Evolutionary conservation across 2,329 filamentous ascomycete species (phyloP).

Genomic region (Botryotinia calthae): DNA sequence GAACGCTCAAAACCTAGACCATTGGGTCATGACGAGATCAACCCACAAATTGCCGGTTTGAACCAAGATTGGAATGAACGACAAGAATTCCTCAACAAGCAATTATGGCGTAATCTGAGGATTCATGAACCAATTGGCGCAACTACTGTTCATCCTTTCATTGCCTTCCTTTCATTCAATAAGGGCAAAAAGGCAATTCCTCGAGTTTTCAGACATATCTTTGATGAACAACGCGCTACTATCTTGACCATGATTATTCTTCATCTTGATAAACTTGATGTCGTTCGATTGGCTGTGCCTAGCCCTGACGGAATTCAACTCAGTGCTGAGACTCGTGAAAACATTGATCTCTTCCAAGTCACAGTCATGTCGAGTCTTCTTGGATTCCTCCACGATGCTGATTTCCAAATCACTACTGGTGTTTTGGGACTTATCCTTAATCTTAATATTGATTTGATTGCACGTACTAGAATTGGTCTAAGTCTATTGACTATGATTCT

Average conservation of each 20-base stretch:
- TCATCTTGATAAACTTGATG: slow-evolving; percentile 87
- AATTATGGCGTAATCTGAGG: slow-evolving; percentile 83
- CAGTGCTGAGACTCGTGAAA: slow-evolving; percentile 78
- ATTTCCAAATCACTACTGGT: slow-evolving; percentile 85
- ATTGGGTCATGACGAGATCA: slow-evolving; percentile 57
- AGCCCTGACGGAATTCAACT: slow-evolving; percentile 68
- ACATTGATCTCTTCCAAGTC: slow-evolving; percentile 85
- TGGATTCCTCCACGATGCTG: slow-evolving; percentile 85
- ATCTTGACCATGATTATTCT: slow-evolving; percentile 95
- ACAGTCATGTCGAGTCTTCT: slow-evolving; percentile 89
- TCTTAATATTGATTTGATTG: slow-evolving; percentile 79
- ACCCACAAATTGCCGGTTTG: slow-evolving; percentile 66
- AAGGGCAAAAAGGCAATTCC: slow-evolving; percentile 97
- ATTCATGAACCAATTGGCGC: slow-evolving; percentile 86
- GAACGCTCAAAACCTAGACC: slow-evolving; percentile 74
- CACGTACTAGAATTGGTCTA: slow-evolving; percentile 82
- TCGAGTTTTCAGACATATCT: slow-evolving; percentile 90
- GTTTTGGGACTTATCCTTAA: slow-evolving; percentile 81
- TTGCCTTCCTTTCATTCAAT: slow-evolving; percentile 87
- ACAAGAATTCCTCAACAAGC: slow-evolving; percentile 68
- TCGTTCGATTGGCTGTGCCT: slow-evolving; percentile 78
- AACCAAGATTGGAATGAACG: slow-evolving; percentile 79
- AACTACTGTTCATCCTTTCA: slow-evolving; percentile 84
- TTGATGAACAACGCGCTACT: slow-evolving; percentile 88
- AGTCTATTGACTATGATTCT: slow-evolving; percentile 91